Conservation (phyloP, 768 basidiomycete genomes). For the Mycena amicta region DNA sequence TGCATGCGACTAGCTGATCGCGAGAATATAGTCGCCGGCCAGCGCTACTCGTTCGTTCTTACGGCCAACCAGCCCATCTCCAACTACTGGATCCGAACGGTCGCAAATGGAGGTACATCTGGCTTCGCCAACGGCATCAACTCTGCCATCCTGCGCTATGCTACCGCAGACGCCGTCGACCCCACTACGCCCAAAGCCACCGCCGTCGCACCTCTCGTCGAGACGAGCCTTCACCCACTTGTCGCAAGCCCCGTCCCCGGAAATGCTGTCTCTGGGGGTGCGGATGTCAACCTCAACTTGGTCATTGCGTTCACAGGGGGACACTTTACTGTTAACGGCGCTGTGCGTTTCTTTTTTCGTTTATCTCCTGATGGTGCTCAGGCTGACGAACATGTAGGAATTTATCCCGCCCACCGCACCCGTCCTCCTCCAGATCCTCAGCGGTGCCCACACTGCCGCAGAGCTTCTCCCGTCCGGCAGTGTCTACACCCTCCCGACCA, state of each 20-base stretch:
- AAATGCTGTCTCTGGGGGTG: conserved; percentile 1
- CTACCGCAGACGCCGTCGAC: conserved; percentile 45
- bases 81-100: conserved; percentile 57
- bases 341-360: conserved; percentile 27
- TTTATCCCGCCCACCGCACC: conserved; percentile 32
- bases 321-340: conserved; percentile 15
- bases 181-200: conserved; percentile 36
- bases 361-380: too few species aligned
- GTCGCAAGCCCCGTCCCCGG: conserved; percentile 12
- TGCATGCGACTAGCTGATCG: conserved; percentile 2
- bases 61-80: conserved; percentile 45
- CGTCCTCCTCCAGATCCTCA: neutral
- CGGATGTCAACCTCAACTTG: conserved; percentile 18
- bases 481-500: conserved; percentile 23
- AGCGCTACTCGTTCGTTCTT: conserved; percentile 48
- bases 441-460: conserved; percentile 27
- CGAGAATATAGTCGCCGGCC: conserved; percentile 29
- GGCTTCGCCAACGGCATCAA: conserved; percentile 43
- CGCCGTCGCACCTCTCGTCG: conserved; percentile 33
- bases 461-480: conserved; percentile 27
- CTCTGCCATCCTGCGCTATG: conserved; percentile 55
- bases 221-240: conserved; percentile 42
- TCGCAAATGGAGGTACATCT: conserved; percentile 27
- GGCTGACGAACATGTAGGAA: too few species aligned
- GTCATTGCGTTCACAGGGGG: conserved; percentile 3